Conservation (phyloP, 2,329 filamentous ascomycete species). For the Alternaria gansuensis region DNA sequence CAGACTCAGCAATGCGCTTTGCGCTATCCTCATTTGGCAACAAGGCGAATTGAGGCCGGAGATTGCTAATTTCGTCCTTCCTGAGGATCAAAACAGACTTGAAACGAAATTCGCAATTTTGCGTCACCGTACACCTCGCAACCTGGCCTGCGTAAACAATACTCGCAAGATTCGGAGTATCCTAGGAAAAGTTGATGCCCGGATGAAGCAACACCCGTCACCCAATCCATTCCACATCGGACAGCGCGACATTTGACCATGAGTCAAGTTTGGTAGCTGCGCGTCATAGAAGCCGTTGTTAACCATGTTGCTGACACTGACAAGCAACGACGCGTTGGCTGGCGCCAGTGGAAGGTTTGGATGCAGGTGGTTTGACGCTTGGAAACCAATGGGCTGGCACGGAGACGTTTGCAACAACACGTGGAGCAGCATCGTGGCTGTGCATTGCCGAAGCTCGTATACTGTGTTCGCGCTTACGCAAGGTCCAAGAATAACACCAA, state of each 20-base stretch:
- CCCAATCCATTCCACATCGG: not conserved
- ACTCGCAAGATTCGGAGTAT: constrained; percentile 7
- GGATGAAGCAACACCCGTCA: not conserved
- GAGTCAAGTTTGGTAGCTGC: constrained; percentile 9
- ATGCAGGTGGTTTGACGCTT: constrained; percentile 10
- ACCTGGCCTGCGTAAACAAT: constrained; percentile 19
- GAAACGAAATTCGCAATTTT: constrained; percentile 29
- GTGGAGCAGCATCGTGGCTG: constrained; percentile 19
- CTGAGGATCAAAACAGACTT: constrained; percentile 20
- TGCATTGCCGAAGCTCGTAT: constrained; percentile 11
- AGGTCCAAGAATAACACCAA: constrained; percentile 7
- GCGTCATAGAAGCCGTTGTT: constrained; percentile 13
- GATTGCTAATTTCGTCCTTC: constrained; percentile 26
- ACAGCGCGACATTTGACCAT: constrained; percentile 5
- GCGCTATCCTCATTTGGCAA: constrained; percentile 13
- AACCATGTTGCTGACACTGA: constrained; percentile 14
- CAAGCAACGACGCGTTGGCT: constrained; percentile 14
- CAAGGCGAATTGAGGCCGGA: constrained; percentile 11
- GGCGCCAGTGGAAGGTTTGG: constrained; percentile 14
- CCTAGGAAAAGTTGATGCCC: not conserved
- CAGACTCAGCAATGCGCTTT: constrained; percentile 3
- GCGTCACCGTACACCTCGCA: constrained; percentile 11
- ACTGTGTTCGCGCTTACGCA: constrained; percentile 10
- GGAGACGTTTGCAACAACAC: constrained; percentile 8
- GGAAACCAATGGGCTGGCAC: constrained; percentile 10